Percentiles rank a stretch among this genome's conserved stretches.
Evolutionary conservation across 768 basidiomycete species (phyloP).

Genomic region (Hericium coralloides): DNA sequence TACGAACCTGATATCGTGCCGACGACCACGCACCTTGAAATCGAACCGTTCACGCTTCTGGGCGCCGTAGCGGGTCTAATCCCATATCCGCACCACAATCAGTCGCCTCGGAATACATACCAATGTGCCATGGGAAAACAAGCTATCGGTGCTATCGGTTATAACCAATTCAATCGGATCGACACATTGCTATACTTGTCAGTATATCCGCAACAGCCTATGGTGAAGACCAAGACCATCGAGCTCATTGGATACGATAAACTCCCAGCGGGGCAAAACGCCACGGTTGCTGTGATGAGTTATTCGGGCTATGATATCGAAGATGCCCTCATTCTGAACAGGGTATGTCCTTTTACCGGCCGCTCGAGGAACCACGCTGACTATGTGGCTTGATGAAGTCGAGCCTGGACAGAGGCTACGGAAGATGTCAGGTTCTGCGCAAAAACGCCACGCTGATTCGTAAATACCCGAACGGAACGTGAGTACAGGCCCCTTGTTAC

Average conservation of each 20-base stretch:
- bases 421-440: conserved; percentile 92
- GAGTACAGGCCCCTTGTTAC: conserved; percentile 27
- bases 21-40: conserved; percentile 90
- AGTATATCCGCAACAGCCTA: conserved; percentile 97
- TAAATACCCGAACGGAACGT: conserved; percentile 97
- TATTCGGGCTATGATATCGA: conserved; percentile 99
- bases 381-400: conserved; percentile 39
- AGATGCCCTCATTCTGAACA: conserved; percentile 95
- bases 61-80: conserved; percentile 98
- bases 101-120: conserved; percentile 98
- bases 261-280: conserved; percentile 96
- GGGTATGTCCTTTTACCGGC: conserved; percentile 27
- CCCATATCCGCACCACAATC: conserved; percentile 98
- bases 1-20: conserved; percentile 83
- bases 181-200: conserved; percentile 97
- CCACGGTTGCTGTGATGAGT: conserved; percentile 97
- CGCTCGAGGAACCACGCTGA: not conserved
- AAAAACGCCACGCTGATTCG: conserved; percentile 92
- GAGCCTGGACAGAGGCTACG: conserved; percentile 94
- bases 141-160: conserved; percentile 96
- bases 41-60: conserved; percentile 95
- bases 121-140: conserved; percentile 99
- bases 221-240: conserved; percentile 99
- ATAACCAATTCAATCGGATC: conserved; percentile 96
- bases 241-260: conserved; percentile 95